These are phyloP conservation scores for Cinnamomum micranthum DNA, from an alignment of 164 flowering plant genomes.

Conservation along the genomic window DNA sequence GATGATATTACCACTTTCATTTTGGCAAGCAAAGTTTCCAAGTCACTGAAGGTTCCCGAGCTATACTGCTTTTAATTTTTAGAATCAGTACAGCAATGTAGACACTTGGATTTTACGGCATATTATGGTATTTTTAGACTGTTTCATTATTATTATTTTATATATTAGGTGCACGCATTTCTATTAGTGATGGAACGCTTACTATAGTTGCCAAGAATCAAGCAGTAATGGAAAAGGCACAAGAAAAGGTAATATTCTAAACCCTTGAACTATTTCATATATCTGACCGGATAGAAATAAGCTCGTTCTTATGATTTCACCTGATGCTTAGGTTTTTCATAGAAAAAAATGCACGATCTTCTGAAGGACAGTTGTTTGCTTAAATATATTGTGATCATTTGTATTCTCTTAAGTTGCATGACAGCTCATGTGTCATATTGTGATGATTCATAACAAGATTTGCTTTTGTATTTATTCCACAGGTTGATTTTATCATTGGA, in stretches of 20 bases:
- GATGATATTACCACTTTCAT: no score
- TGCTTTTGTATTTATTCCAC: conserved; percentile 7
- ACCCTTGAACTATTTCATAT: neutral
- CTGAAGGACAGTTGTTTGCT: neutral
- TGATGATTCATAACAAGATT: no score
- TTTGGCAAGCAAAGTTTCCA: no score
- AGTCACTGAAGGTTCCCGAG: no score
- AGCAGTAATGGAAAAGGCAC: conserved; percentile 66
- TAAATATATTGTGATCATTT: neutral
- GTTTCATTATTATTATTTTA: neutral
- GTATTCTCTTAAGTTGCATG: neutral
- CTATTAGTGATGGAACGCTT: conserved; percentile 72
- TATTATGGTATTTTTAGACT: neutral
- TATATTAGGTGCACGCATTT: conserved; percentile 66
- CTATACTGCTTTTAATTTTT: no score
- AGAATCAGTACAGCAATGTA: neutral
- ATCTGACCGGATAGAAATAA: neutral
- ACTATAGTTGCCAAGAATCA: conserved; percentile 87
- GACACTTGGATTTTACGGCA: neutral
- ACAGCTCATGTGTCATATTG: no score
- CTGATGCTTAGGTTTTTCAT: neutral
- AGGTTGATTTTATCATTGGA: conserved; percentile 82
- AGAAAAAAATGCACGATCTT: neutral
- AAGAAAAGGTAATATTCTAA: conserved; percentile 56
- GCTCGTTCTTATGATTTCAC: neutral